Conservation (phyloP, 345 rosid genomes). For the Brassica incana region DNA sequence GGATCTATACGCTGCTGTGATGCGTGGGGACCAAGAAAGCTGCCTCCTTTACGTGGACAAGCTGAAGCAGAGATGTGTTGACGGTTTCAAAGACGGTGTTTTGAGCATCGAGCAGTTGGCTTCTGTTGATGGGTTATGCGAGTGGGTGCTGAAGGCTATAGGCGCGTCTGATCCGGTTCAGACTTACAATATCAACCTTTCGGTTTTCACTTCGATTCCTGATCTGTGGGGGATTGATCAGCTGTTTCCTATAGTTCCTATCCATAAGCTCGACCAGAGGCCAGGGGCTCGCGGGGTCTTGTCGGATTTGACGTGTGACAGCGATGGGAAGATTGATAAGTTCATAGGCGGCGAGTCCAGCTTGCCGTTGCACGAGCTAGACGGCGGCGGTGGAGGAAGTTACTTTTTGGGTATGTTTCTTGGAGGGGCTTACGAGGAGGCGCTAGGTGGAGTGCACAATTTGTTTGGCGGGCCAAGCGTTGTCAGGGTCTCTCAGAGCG, state of each 20-base stretch:
- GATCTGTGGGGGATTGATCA: slow-evolving; percentile 97
- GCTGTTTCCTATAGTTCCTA: slow-evolving; percentile 87
- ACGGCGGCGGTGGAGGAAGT: slow-evolving; percentile 35
- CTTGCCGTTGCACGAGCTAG: slow-evolving; percentile 87
- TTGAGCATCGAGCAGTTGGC: slow-evolving; percentile 79
- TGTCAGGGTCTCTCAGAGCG: slow-evolving; percentile 82
- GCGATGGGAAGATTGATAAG: slow-evolving; percentile 86
- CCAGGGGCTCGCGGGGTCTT: slow-evolving; percentile 70
- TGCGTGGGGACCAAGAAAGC: slow-evolving; percentile 64
- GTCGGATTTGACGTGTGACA: slow-evolving; percentile 90
- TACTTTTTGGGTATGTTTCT: slow-evolving; percentile 96
- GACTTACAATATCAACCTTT: slow-evolving; percentile 80
- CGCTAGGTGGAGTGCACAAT: slow-evolving; percentile 96
- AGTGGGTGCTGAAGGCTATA: slow-evolving; percentile 55
- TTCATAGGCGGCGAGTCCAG: slow-evolving; percentile 88
- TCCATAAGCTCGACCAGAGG: slow-evolving; percentile 74
- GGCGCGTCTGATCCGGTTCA: slow-evolving; percentile 57
- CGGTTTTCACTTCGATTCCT: slow-evolving; percentile 91
- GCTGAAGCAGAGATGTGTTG: slow-evolving; percentile 79
- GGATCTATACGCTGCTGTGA: slow-evolving; percentile 53
- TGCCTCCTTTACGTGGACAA: slow-evolving; percentile 72
- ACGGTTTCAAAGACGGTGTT: slow-evolving; percentile 77
- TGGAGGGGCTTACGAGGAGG: slow-evolving; percentile 99
- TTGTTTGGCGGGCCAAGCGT: slow-evolving; percentile 92
- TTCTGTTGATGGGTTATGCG: slow-evolving; percentile 84